A percentile compares a stretch with the other conserved stretches of the same genome.
Evolutionary conservation across 768 basidiomycete genomes (phyloP).

Genomic region (Neoboletus magnificus): DNA sequence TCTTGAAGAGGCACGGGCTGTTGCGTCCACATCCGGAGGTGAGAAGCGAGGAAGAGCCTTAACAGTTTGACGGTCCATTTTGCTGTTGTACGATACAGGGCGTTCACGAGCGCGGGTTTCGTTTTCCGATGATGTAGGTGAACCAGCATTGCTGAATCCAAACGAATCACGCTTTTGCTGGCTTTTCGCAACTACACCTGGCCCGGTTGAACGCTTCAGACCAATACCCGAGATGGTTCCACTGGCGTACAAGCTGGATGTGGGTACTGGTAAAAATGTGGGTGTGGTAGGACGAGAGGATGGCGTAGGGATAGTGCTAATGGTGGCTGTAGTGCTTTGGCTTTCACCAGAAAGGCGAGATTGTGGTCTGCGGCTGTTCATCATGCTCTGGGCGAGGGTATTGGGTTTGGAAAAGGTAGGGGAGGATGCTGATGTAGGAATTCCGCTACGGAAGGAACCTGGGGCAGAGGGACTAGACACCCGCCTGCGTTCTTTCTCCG

Average conservation of each 20-base stretch:
- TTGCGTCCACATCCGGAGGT: constrained; percentile 42
- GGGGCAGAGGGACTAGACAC: constrained; percentile 60
- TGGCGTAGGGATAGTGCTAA: constrained; percentile 63
- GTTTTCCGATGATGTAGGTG: constrained; percentile 29
- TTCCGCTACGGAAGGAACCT: constrained; percentile 47
- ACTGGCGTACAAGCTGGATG: constrained; percentile 46
- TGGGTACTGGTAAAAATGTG: constrained; percentile 71
- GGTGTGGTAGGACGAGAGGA: constrained; percentile 72
- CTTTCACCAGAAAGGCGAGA: constrained; percentile 70
- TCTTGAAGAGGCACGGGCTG: constrained; percentile 43
- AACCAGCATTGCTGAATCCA: constrained; percentile 41
- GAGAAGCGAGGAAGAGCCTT: constrained; percentile 46
- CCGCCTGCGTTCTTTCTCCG: constrained; percentile 55
- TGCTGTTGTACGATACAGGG: constrained; percentile 27
- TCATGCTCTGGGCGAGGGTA: constrained; percentile 41
- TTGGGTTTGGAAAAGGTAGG: constrained; percentile 44
- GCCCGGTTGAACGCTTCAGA: constrained; percentile 60
- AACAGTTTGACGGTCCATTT: constrained; percentile 13
- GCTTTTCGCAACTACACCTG: constrained; percentile 37
- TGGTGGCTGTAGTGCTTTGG: constrained; percentile 50
- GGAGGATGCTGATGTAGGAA: constrained; percentile 45
- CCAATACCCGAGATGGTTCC: constrained; percentile 36
- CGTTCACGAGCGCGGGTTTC: constrained; percentile 27
- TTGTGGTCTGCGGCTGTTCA: constrained; percentile 58
- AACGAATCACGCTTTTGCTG: constrained; percentile 62